Evolutionary conservation across 2,329 filamentous ascomycete genomes (phyloP).

Genomic region (Shiraia sp.): DNA sequence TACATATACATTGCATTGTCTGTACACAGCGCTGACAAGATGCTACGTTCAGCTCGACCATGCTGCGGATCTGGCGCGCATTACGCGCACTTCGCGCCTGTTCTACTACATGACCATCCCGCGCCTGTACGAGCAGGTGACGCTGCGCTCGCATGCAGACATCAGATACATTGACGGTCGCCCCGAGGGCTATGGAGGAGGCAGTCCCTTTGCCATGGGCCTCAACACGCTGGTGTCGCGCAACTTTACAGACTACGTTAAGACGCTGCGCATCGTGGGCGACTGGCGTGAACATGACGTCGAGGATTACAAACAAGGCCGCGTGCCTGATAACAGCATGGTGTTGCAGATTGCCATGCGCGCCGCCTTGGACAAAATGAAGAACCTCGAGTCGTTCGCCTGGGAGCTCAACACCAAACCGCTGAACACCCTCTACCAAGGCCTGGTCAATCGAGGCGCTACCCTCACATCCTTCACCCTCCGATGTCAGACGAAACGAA

Average conservation of each 20-base stretch:
- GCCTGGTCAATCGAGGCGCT: slow-evolving; percentile 52
- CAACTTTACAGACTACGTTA: slow-evolving; percentile 57
- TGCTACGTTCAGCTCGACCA: slow-evolving; percentile 65
- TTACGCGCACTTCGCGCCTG: slow-evolving; percentile 63
- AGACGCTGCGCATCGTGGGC: slow-evolving; percentile 57
- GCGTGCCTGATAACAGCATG: slow-evolving; percentile 67
- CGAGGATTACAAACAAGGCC: slow-evolving; percentile 61
- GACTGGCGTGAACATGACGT: slow-evolving; percentile 62
- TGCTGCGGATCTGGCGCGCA: slow-evolving; percentile 60
- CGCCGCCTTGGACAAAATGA: slow-evolving; percentile 63
- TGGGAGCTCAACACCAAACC: slow-evolving; percentile 67
- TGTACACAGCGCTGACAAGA: too few species aligned
- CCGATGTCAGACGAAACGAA: slow-evolving; percentile 59
- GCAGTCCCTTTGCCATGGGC: slow-evolving; percentile 66
- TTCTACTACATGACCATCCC: slow-evolving; percentile 68
- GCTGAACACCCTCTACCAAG: slow-evolving; percentile 61
- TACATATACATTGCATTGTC: too few species aligned
- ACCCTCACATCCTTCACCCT: slow-evolving; percentile 59
- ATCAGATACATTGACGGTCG: slow-evolving; percentile 62
- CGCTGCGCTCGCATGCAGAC: slow-evolving; percentile 60
- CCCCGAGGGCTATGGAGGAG: slow-evolving; percentile 64
- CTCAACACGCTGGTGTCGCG: slow-evolving; percentile 64
- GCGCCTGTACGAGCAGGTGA: slow-evolving; percentile 61
- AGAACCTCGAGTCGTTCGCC: slow-evolving; percentile 57
- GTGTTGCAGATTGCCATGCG: slow-evolving; percentile 64